Evolutionary conservation across 2,329 filamentous ascomycete species (phyloP), one percentile per base, ranked within the genome.

Genomic region (Aspergillus amoenus): DNA sequence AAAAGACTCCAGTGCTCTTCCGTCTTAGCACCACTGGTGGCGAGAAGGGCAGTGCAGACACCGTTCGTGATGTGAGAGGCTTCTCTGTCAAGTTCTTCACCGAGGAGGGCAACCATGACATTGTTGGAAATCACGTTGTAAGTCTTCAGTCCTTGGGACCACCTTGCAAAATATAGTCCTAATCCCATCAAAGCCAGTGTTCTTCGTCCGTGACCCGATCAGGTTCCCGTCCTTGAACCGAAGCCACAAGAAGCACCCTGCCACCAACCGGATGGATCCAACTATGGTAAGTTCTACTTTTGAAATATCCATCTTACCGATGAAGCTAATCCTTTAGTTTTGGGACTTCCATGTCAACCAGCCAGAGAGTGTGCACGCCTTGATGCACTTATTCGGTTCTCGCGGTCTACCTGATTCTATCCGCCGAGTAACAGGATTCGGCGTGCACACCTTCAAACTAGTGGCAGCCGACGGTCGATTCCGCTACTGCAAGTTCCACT

Each of bases 31-130:
- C 49, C 21, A 52, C 49, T n/a, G 49, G 40, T 7, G 49, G 49
- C 7, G 49, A 52, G 18, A 82, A 87, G 30, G 90, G 90, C 13
- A 90, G 87, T 51, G 88, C 89, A 5, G 90, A 94, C 68, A 93
- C 89, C 0, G 90, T 92, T 1, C 84, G 90, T 17, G 90, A 94
- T 77, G 88, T 92, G 2, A 84, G 89, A 40, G 90, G 90, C 1
- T 93, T 93, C 62, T 89, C 90, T 0, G 74, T 90, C 61, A 90
- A 90, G 72, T 86, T 90, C 67, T 92, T 92, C 69, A 92, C 89
- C 0, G 77, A 88, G 0, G 89, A 93, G 65, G 89, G 89, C 5
- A 91, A 90, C 64, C 90, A 87, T 85, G 72, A 76, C 61, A 70
- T 76, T 45, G 73, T 76, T 5, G 73, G 73, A 13, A 75, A 76